Conservation (phyloP, 192 early-diverging fungal species). For the Umbelopsis vinacea region DNA sequence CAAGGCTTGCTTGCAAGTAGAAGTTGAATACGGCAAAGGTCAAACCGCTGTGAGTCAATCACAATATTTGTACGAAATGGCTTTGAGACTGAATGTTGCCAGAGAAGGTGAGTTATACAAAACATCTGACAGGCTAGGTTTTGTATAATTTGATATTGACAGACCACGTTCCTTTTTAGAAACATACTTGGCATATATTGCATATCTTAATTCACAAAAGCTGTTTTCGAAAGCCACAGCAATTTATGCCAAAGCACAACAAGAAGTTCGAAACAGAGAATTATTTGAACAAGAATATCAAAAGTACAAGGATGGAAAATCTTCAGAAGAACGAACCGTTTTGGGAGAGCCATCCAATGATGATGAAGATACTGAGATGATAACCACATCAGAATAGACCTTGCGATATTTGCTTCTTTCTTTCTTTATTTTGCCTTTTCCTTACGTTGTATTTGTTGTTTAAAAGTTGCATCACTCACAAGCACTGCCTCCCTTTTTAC, state of each 20-base stretch:
- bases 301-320: conserved; percentile 15
- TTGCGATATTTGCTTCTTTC: neutral
- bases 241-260: conserved; percentile 62
- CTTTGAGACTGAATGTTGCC: conserved; percentile 43
- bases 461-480: conserved; percentile 14
- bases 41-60: conserved; percentile 1
- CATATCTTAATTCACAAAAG: conserved; percentile 47
- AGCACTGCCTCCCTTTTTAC: neutral
- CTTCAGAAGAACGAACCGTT: neutral
- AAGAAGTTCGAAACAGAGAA: conserved; percentile 60
- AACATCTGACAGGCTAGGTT: neutral
- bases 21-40: conserved; percentile 39
- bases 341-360: neutral
- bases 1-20: conserved; percentile 63
- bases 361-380: conserved; percentile 9
- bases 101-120: conserved; percentile 48
- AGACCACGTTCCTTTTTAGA: conserved; percentile 26
- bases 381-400: conserved; percentile 20
- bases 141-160: conserved; percentile 6
- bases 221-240: conserved; percentile 53
- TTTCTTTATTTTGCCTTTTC: neutral
- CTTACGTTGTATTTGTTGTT: conserved; percentile 17
- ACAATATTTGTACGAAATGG: conserved; percentile 50
- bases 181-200: conserved; percentile 47
- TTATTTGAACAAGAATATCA: conserved; percentile 47